phyloP scores from a whole-genome alignment of 371 early-diverging fungal species.

The Mortierella sp. region DNA sequence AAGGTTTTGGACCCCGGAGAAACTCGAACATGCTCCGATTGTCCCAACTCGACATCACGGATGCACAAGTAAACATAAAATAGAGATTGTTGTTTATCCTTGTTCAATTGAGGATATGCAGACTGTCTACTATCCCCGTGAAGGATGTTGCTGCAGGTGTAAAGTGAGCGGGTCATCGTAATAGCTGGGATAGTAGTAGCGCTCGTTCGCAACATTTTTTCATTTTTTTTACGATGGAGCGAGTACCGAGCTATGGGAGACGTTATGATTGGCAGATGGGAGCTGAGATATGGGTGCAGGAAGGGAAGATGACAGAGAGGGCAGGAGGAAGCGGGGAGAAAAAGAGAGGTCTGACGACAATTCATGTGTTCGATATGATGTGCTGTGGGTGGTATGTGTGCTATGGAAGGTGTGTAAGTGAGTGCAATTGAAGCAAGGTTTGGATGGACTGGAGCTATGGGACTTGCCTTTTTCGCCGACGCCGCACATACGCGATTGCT shows the following conservation, averaged over 20 bases:
- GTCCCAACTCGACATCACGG: neutral
- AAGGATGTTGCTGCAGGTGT: neutral
- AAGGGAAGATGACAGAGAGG: neutral
- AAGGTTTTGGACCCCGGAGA: neutral
- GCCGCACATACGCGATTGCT: constrained; percentile 94
- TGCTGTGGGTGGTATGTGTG: neutral
- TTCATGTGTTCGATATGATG: neutral
- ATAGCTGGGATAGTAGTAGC: neutral
- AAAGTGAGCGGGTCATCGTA: too few species aligned
- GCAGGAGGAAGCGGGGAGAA: neutral
- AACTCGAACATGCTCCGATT: neutral
- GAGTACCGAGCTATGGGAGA: neutral
- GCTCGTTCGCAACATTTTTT: neutral
- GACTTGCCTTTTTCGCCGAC: constrained; percentile 89
- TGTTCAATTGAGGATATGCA: neutral
- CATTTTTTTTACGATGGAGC: neutral
- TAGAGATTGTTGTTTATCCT: neutral
- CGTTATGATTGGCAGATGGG: neutral
- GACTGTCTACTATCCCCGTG: neutral
- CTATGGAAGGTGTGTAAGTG: neutral
- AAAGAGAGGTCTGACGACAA: neutral
- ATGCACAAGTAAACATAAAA: neutral
- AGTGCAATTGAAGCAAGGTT: neutral
- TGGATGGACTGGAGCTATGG: neutral
- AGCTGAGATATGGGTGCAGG: neutral